Evolutionary conservation across 805 yeast genomes (phyloP).

Genomic region (Schwanniomyces occidentalis): DNA sequence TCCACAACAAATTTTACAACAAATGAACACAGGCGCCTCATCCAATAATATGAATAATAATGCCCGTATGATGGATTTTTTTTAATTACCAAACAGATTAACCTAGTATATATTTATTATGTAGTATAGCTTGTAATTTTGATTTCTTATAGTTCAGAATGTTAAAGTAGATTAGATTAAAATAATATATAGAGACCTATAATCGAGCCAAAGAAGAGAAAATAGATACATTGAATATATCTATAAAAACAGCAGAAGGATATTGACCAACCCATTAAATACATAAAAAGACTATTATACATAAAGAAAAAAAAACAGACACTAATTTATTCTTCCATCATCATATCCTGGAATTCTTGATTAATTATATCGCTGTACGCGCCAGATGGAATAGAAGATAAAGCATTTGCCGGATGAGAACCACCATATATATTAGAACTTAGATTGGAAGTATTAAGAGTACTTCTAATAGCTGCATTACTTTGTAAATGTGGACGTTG

Average conservation of each 20-base stretch:
- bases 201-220: too few relatives aligned
- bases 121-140: too few relatives aligned
- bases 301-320: too few relatives aligned
- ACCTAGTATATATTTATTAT: too few relatives aligned
- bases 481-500: not conserved
- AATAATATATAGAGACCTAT: too few relatives aligned
- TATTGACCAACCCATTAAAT: too few relatives aligned
- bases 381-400: constrained; percentile 11
- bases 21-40: constrained; percentile 15
- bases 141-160: too few relatives aligned
- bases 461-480: not conserved
- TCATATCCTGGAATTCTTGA: constrained; percentile 35
- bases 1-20: constrained; percentile 41
- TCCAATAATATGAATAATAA: constrained; percentile 9
- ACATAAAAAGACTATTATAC: too few relatives aligned
- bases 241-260: too few relatives aligned
- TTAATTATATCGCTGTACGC: constrained; percentile 41
- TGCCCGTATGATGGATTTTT: constrained; percentile 27
- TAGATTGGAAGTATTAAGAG: not conserved
- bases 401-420: not conserved
- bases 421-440: not conserved
- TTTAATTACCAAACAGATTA: constrained; percentile 15
- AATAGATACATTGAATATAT: too few relatives aligned
- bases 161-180: too few relatives aligned
- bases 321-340: constrained; percentile 18